Conservation (phyloP, 2,329 filamentous ascomycete species). For the Sclerotinia subarctica region DNA sequence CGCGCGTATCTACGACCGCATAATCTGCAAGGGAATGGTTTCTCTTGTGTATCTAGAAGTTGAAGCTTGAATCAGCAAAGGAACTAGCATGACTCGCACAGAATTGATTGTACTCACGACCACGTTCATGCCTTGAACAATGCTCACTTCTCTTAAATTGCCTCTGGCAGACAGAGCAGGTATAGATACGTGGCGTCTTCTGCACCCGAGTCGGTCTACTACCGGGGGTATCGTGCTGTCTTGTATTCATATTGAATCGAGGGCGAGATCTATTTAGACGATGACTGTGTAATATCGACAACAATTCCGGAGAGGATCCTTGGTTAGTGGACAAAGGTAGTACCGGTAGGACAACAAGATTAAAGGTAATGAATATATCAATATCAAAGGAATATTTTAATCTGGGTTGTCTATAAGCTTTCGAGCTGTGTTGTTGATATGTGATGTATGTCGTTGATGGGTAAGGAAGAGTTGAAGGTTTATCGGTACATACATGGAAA, state of each 20-base stretch:
- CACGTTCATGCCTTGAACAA: conserved; percentile 21
- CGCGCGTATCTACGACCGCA: conserved; percentile 21
- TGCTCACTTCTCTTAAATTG: conserved; percentile 22
- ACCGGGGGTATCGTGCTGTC: conserved; percentile 14
- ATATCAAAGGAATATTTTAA: not conserved
- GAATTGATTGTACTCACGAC: conserved; percentile 19
- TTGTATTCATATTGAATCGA: conserved; percentile 20
- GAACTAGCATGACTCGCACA: not conserved
- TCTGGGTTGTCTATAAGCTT: not conserved
- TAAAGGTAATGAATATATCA: not conserved
- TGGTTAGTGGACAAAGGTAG: not conserved
- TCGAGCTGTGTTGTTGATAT: conserved; percentile 4
- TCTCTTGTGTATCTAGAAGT: conserved; percentile 20
- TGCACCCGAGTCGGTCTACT: conserved; percentile 15
- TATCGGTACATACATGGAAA: conserved; percentile 8
- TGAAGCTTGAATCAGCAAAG: conserved; percentile 11
- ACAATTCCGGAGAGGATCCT: too few relatives aligned
- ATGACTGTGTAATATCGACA: not conserved
- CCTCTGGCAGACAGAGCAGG: conserved; percentile 17
- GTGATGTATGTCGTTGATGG: not conserved
- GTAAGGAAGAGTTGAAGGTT: not conserved
- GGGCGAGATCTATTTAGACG: not conserved
- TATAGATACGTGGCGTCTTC: conserved; percentile 20
- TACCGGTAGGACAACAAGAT: not conserved
- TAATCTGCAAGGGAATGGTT: conserved; percentile 20